These are phyloP conservation scores for Sarocladium kiliense DNA, from an alignment of 2,329 filamentous ascomycete species.

Conservation along the genomic window DNA sequence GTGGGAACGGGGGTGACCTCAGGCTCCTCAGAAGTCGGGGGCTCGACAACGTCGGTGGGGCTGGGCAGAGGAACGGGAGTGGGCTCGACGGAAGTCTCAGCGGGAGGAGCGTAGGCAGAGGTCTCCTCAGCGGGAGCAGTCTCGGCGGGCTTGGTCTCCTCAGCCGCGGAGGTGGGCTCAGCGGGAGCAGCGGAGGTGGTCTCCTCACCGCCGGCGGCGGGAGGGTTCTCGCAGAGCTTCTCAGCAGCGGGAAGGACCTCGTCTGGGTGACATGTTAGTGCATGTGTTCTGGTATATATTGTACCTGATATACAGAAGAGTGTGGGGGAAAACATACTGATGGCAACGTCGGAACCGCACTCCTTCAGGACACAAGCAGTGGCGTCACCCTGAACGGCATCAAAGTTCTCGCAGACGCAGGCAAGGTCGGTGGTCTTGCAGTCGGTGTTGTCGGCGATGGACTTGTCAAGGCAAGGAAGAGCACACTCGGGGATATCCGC, in stretches of 20 bases:
- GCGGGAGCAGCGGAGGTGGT: slow-evolving; percentile 12
- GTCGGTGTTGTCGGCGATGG: slow-evolving; percentile 23
- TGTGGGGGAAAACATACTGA: slow-evolving; percentile 26
- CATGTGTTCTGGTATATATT: background rate
- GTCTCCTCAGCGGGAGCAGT: slow-evolving; percentile 13
- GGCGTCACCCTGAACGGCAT: slow-evolving; percentile 23
- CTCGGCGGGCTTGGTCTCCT: slow-evolving; percentile 12
- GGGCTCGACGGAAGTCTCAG: slow-evolving; percentile 11
- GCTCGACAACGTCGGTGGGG: slow-evolving; percentile 12
- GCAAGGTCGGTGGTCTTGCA: slow-evolving; percentile 27
- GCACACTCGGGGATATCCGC: slow-evolving; percentile 33
- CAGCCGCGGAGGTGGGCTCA: slow-evolving; percentile 12
- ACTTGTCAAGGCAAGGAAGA: slow-evolving; percentile 27
- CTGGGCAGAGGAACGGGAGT: slow-evolving; percentile 1
- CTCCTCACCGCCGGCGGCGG: slow-evolving; percentile 6
- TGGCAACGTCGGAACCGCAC: slow-evolving; percentile 31
- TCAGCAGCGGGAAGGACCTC: slow-evolving; percentile 33
- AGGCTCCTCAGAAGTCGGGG: background rate
- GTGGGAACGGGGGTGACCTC: slow-evolving; percentile 12
- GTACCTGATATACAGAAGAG: background rate
- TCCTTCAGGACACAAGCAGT: slow-evolving; percentile 29
- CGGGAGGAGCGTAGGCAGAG: slow-evolving; percentile 13
- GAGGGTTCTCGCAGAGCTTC: slow-evolving; percentile 25
- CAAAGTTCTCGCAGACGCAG: slow-evolving; percentile 31
- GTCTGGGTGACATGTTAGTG: slow-evolving; percentile 22